Conservation (phyloP, 2,329 filamentous ascomycete genomes). For the Dissoconium aciculare region DNA sequence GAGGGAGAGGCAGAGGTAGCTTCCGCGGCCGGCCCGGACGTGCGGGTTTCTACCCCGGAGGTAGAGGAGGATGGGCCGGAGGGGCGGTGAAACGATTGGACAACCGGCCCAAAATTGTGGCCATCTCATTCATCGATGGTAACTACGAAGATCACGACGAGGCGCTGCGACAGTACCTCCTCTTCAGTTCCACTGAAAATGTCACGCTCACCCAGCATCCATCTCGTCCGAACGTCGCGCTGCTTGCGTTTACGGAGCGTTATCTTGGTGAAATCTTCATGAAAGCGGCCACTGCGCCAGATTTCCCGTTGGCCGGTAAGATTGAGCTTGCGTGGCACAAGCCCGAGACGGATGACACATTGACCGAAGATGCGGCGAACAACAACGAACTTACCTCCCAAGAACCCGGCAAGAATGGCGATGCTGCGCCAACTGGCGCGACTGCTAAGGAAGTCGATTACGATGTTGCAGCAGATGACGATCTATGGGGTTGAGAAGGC, state of each 20-base stretch:
- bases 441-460: neutral
- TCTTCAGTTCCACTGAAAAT: conserved; percentile 24
- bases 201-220: conserved; percentile 27
- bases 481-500: conserved; percentile 1
- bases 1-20: conserved; percentile 12
- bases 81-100: conserved; percentile 52
- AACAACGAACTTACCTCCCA: neutral
- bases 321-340: conserved; percentile 50
- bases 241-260: conserved; percentile 31
- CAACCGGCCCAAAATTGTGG: conserved; percentile 56
- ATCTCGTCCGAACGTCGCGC: conserved; percentile 23
- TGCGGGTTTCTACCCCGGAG: conserved; percentile 30
- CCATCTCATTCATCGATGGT: conserved; percentile 38
- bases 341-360: too few species aligned
- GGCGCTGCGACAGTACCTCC: conserved; percentile 52
- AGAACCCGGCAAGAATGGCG: neutral
- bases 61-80: conserved; percentile 33
- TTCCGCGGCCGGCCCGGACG: conserved; percentile 22
- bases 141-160: conserved; percentile 55
- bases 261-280: conserved; percentile 48
- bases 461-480: conserved; percentile 1
- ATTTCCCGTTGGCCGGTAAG: conserved; percentile 47
- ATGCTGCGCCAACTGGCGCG: neutral
- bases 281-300: conserved; percentile 11
- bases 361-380: too few species aligned